phyloP scores from a whole-genome alignment of 768 basidiomycete genomes.

The Kwoniella heveanensis region DNA sequence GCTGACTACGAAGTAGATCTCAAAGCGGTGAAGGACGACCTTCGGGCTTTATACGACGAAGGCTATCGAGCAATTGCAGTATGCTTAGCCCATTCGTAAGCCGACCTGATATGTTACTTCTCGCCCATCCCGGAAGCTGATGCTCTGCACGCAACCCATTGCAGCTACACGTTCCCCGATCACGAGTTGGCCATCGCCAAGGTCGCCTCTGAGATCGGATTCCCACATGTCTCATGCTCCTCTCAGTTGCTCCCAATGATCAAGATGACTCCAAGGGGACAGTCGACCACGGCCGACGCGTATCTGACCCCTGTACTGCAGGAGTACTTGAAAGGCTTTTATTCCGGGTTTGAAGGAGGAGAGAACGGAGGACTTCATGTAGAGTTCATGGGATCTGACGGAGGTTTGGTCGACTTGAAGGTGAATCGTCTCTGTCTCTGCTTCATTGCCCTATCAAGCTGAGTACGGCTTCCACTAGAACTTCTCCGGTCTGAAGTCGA shows the following conservation, averaged over 20 bases:
- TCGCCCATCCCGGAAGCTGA: not conserved
- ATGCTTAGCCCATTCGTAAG: conserved; percentile 28
- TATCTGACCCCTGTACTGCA: conserved; percentile 47
- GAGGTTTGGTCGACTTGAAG: conserved; percentile 51
- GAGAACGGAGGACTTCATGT: conserved; percentile 24
- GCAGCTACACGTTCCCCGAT: conserved; percentile 67
- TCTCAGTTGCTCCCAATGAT: conserved; percentile 58
- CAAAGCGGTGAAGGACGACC: conserved; percentile 62
- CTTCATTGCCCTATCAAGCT: too few relatives aligned
- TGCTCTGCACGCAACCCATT: not conserved
- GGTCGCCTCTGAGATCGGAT: conserved; percentile 77
- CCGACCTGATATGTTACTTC: not conserved
- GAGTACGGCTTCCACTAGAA: conserved; percentile 59
- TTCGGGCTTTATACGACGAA: conserved; percentile 70
- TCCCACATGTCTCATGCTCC: conserved; percentile 75
- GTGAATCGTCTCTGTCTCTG: not conserved
- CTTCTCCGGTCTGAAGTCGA: conserved; percentile 91
- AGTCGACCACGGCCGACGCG: conserved; percentile 40
- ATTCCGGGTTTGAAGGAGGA: conserved; percentile 40
- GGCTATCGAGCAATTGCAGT: conserved; percentile 66
- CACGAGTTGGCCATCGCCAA: conserved; percentile 76
- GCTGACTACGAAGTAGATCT: conserved; percentile 60
- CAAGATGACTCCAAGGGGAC: conserved; percentile 43
- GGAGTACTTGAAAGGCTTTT: conserved; percentile 43
- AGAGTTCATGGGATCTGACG: conserved; percentile 89